Evolutionary conservation across 2,329 filamentous ascomycete genomes (phyloP).

Genomic region (Diaporthe sp.): DNA sequence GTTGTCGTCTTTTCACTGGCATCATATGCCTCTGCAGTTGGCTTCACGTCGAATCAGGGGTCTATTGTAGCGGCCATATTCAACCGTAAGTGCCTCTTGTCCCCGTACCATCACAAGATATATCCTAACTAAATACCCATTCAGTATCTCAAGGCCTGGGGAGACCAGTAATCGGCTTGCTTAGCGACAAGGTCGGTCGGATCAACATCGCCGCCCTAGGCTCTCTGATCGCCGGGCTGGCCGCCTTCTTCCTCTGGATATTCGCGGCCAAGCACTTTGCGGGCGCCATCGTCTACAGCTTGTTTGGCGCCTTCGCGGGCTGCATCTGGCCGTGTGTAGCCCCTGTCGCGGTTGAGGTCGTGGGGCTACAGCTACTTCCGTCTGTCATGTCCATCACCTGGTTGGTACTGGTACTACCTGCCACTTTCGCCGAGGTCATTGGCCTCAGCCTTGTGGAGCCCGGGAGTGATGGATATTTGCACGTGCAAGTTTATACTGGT

Average conservation of each 20-base stretch:
- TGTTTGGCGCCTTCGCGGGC: conserved; percentile 78
- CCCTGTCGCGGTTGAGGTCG: conserved; percentile 80
- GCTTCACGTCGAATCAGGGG: conserved; percentile 76
- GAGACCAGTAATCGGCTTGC: conserved; percentile 79
- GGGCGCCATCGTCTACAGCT: conserved; percentile 78
- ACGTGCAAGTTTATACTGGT: conserved; percentile 71
- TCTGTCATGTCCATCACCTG: conserved; percentile 78
- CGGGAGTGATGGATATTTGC: conserved; percentile 61
- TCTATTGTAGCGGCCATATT: conserved; percentile 80
- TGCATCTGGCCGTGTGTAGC: conserved; percentile 79
- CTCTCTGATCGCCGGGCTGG: conserved; percentile 74
- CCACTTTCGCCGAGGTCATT: conserved; percentile 77
- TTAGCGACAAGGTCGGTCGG: conserved; percentile 77
- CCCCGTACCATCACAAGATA: neutral
- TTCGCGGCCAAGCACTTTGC: conserved; percentile 74
- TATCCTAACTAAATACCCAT: neutral
- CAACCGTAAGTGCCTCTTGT: conserved; percentile 66
- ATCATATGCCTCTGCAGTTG: conserved; percentile 79
- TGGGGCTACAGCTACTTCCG: conserved; percentile 78
- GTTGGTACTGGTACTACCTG: conserved; percentile 78
- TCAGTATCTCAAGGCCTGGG: conserved; percentile 75
- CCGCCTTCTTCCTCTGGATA: conserved; percentile 80
- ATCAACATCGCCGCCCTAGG: conserved; percentile 79
- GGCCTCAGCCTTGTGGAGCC: conserved; percentile 67
- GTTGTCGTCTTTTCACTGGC: conserved; percentile 83